Conservation (phyloP, 768 basidiomycete genomes). For the Trametes cinnabarina region DNA sequence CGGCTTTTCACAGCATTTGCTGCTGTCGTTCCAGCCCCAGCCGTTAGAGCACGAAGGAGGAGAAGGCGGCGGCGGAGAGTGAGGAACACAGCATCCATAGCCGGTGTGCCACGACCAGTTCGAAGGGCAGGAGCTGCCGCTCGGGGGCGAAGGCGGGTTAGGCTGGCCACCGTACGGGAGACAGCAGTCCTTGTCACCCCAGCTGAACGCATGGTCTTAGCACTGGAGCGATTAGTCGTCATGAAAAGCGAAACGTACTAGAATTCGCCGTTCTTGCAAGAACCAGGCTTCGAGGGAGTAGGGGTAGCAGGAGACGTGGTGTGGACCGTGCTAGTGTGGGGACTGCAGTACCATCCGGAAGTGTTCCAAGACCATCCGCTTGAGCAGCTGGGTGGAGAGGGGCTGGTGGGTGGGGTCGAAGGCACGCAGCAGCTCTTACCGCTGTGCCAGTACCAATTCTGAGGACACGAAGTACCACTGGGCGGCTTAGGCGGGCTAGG, state of each 20-base stretch:
- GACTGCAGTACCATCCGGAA: constrained; percentile 8
- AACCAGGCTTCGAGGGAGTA: background rate
- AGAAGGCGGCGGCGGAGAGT: constrained; percentile 40
- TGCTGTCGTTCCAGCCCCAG: constrained; percentile 43
- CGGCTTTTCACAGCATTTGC: constrained; percentile 38
- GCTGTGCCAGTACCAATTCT: constrained; percentile 48
- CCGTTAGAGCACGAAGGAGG: constrained; percentile 36
- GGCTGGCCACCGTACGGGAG: constrained; percentile 42
- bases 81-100: constrained; percentile 54
- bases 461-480: constrained; percentile 45
- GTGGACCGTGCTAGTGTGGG: background rate
- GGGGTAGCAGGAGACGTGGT: background rate
- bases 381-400: constrained; percentile 42
- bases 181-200: constrained; percentile 37
- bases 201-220: constrained; percentile 22
- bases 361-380: constrained; percentile 32
- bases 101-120: constrained; percentile 47
- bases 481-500: constrained; percentile 44
- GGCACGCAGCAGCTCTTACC: constrained; percentile 54
- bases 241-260: background rate
- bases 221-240: too few species aligned
- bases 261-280: background rate
- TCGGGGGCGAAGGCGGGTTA: constrained; percentile 43
- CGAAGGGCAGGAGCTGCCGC: constrained; percentile 44
- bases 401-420: constrained; percentile 37